Percentiles rank a stretch among this genome's conserved stretches.
phyloP scores from a whole-genome alignment of 441 rosid species.

The Geranium incanum region DNA sequence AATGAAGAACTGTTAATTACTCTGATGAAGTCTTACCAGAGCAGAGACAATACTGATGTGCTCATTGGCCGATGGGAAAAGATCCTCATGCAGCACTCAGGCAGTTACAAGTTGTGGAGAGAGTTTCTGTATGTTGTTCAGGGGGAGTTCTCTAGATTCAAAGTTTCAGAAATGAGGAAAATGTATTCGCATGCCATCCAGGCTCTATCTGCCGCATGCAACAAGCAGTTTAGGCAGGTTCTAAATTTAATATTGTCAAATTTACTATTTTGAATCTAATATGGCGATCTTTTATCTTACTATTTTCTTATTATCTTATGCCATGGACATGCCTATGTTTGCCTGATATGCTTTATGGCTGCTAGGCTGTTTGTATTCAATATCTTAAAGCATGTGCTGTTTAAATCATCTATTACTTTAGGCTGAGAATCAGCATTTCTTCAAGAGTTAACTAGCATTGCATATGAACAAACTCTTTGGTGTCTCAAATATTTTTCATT shows the following conservation, averaged over 20 bases:
- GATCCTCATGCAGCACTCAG: constrained; percentile 56
- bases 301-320: not conserved
- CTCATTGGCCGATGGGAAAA: constrained; percentile 79
- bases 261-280: constrained; percentile 6
- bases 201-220: constrained; percentile 69
- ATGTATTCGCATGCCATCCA: constrained; percentile 82
- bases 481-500: not conserved
- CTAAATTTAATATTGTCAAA: constrained; percentile 37
- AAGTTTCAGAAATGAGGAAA: constrained; percentile 82
- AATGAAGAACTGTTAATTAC: constrained; percentile 67
- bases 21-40: constrained; percentile 77
- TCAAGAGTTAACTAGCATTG: not conserved
- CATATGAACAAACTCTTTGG: not conserved
- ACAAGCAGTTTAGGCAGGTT: constrained; percentile 97
- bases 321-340: not conserved
- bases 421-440: not conserved
- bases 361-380: not conserved
- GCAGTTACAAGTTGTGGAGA: constrained; percentile 69
- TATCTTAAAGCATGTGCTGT: not conserved
- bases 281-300: not conserved
- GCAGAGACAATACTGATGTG: constrained; percentile 64
- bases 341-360: not conserved
- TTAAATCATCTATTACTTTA: not conserved
- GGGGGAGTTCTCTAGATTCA: constrained; percentile 89
- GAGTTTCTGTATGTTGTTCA: constrained; percentile 70